These are phyloP conservation scores for Prosopis cineraria DNA, from an alignment of 306 rosid genomes.

Conservation along the genomic window DNA sequence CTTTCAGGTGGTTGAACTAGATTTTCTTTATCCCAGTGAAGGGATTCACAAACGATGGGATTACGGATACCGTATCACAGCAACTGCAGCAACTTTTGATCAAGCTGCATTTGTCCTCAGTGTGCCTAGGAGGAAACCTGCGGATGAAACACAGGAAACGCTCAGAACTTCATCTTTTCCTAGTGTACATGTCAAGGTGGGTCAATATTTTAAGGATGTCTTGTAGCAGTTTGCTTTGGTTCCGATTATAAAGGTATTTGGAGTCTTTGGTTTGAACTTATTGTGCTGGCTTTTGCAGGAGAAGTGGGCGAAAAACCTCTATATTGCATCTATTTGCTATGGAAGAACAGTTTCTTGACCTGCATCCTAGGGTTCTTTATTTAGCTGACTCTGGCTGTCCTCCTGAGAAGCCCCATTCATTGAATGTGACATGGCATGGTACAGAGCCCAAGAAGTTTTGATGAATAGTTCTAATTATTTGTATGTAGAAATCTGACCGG, in stretches of 20 bases:
- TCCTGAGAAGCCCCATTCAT: not conserved
- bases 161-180: slow-evolving; percentile 35
- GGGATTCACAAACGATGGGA: slow-evolving; percentile 99
- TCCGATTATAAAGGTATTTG: not conserved
- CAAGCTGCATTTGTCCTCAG: slow-evolving; percentile 96
- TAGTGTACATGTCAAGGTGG: slow-evolving; percentile 71
- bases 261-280: not conserved
- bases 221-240: not conserved
- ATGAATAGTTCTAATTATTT: slow-evolving; percentile 8
- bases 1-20: slow-evolving; percentile 88
- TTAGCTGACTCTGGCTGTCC: not conserved
- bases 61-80: slow-evolving; percentile 82
- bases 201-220: not conserved
- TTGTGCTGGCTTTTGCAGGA: not conserved
- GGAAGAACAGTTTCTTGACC: slow-evolving; percentile 16
- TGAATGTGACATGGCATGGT: slow-evolving; percentile 4
- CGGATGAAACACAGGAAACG: slow-evolving; percentile 96
- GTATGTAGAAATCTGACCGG: slow-evolving; percentile 14
- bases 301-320: slow-evolving; percentile 21
- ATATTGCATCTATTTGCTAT: slow-evolving; percentile 22
- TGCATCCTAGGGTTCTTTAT: not conserved
- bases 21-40: slow-evolving; percentile 97
- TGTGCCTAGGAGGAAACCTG: slow-evolving; percentile 81
- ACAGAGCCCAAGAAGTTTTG: slow-evolving; percentile 16
- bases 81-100: slow-evolving; percentile 94